A percentile compares a stretch with the other conserved stretches of the same genome.
phyloP scores from a whole-genome alignment of 768 basidiomycete genomes.

The Gymnopilus dilepis region DNA sequence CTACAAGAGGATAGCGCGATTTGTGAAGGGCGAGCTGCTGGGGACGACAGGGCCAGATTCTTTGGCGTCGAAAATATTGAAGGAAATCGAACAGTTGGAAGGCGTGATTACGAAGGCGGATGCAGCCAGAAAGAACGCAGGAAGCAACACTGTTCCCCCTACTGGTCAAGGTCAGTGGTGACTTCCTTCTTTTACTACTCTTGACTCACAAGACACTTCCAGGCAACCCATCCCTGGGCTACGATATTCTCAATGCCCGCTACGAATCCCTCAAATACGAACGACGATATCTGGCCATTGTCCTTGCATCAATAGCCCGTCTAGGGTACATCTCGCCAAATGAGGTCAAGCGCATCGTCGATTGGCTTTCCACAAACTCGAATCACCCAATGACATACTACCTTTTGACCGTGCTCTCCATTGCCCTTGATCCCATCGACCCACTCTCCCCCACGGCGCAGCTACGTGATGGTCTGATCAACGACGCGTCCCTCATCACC shows the following conservation, averaged over 20 bases:
- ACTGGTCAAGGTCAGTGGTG: conserved; percentile 56
- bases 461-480: conserved; percentile 51
- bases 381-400: conserved; percentile 74
- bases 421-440: conserved; percentile 70
- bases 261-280: conserved; percentile 78
- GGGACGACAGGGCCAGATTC: conserved; percentile 43
- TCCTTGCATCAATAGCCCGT: conserved; percentile 65
- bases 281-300: conserved; percentile 67
- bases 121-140: conserved; percentile 64
- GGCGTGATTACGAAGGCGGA: conserved; percentile 58
- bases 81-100: conserved; percentile 66
- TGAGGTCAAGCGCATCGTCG: conserved; percentile 68
- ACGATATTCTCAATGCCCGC: conserved; percentile 69
- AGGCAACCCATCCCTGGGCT: conserved; percentile 61
- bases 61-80: conserved; percentile 61
- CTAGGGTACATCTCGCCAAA: conserved; percentile 61
- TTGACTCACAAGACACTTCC: background rate
- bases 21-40: conserved; percentile 61
- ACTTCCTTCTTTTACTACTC: background rate
- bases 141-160: conserved; percentile 61
- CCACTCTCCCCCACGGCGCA: conserved; percentile 51
- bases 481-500: conserved; percentile 49
- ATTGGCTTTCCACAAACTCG: conserved; percentile 72
- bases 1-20: conserved; percentile 56
- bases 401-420: conserved; percentile 66